Conservation (phyloP, 441 rosid genomes). For the Corymbia calophylla region DNA sequence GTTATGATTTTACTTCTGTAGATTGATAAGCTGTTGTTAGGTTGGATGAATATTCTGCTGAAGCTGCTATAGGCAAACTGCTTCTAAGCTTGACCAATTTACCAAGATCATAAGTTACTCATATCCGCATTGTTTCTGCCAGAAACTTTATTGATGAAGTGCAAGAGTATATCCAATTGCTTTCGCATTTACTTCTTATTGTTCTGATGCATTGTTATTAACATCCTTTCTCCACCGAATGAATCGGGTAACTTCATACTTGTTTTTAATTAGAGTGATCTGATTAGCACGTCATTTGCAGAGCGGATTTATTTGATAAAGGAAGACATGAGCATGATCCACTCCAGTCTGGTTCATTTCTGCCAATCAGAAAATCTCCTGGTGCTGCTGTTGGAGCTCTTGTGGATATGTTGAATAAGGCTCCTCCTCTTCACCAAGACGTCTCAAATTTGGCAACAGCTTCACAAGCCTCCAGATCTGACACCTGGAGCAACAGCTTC, state of each 20-base stretch:
- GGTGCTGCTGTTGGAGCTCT: conserved; percentile 91
- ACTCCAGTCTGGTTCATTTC: conserved; percentile 37
- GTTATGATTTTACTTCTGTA: background rate
- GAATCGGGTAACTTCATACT: background rate
- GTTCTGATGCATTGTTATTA: background rate
- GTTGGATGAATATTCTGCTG: background rate
- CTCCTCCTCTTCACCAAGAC: conserved; percentile 71
- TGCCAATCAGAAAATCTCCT: conserved; percentile 49
- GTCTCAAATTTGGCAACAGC: conserved; percentile 14
- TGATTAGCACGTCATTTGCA: conserved; percentile 8
- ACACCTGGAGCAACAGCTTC: conserved; percentile 22
- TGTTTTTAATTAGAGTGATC: background rate
- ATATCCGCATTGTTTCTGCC: background rate
- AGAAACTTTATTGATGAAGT: background rate
- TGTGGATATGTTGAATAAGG: conserved; percentile 80
- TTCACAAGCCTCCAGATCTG: conserved; percentile 23
- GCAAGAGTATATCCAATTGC: background rate
- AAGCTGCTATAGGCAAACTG: background rate
- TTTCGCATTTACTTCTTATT: background rate
- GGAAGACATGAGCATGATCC: conserved; percentile 36
- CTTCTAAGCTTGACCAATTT: background rate
- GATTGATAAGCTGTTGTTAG: background rate
- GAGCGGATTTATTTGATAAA: conserved; percentile 60
- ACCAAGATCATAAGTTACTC: background rate
- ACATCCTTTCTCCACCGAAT: background rate